Evolutionary conservation across 208 protist genomes (phyloP), one percentile per base, ranked within the genome.

Genomic region (Acanthamoeba healyi): DNA sequence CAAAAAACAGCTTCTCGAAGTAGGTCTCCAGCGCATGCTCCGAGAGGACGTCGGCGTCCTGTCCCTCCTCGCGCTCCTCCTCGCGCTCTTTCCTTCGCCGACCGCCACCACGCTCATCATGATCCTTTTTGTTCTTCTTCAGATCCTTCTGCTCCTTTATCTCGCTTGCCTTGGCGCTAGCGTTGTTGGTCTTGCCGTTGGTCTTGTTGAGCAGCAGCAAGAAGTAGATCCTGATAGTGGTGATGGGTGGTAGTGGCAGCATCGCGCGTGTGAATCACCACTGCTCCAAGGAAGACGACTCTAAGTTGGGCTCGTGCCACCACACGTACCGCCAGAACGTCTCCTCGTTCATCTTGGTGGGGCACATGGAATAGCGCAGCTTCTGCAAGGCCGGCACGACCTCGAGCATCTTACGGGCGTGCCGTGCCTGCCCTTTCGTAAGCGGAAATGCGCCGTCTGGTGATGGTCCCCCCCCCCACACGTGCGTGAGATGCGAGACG

Each of bases 301-400:
- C n/a, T n/a, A n/a, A n/a, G n/a, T n/a, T n/a, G n/a, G n/a, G n/a
- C n/a, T n/a, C n/a, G n/a, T n/a, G n/a, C n/a, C n/a, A n/a, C n/a
- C 10, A 34, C 61, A 7, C 26, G 61, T 26, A 70, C 72, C 42
- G n/a, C 72, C 72, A 82, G 42, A 82, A 82, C 19, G 72, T 82
- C 38, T 82, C 72, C 42, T 82, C 72, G 26, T 51, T 42, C 72
- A 82, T 82, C 38, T 51, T 42, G 34, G 14, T 54, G 17, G 72
- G 72, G 29, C 72, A 82, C 72, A 82, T 42, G 12, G 34, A 42
- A 32, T 82, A 82, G 19, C 72, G 72, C 72, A 82, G 42, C 72
- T 51, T 42, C 72, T 82, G 72, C 38, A 82, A 32, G 14, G 34
- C 72, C 7, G 72, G 72, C 34, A 82, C 72, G 6, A 29, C 10